phyloP scores from a whole-genome alignment of 2,329 filamentous ascomycete species.

The Pestalotiopsis sp. region DNA sequence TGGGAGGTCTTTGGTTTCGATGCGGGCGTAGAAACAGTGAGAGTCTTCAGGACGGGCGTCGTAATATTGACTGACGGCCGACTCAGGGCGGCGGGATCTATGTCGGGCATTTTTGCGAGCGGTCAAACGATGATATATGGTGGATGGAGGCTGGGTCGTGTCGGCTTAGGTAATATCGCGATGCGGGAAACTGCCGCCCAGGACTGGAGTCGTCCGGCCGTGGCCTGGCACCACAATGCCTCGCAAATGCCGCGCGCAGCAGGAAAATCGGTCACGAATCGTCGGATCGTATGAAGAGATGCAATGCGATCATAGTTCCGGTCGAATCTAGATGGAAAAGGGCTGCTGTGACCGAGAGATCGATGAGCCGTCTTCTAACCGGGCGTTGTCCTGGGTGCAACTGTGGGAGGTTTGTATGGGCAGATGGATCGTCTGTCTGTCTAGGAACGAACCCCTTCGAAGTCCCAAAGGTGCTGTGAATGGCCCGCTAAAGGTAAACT shows the following conservation, averaged over 20 bases:
- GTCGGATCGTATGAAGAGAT: conserved; percentile 38
- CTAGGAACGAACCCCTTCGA: neutral
- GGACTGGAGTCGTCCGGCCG: conserved; percentile 19
- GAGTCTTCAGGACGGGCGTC: conserved; percentile 63
- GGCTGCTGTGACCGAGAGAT: conserved; percentile 41
- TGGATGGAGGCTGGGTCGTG: conserved; percentile 1
- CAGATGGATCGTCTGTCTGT: neutral
- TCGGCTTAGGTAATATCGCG: conserved; percentile 18
- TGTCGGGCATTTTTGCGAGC: conserved; percentile 61
- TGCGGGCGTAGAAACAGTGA: conserved; percentile 54
- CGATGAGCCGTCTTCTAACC: conserved; percentile 39
- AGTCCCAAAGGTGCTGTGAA: neutral
- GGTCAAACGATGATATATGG: conserved; percentile 4
- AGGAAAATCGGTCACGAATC: conserved; percentile 44
- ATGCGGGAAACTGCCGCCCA: conserved; percentile 10
- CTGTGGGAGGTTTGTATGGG: neutral
- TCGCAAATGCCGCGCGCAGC: conserved; percentile 46
- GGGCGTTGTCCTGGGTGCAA: conserved; percentile 24
- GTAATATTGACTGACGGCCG: conserved; percentile 60
- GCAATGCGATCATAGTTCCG: conserved; percentile 44
- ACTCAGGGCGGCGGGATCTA: conserved; percentile 71
- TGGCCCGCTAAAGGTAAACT: no score
- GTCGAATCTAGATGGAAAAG: conserved; percentile 45
- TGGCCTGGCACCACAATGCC: conserved; percentile 46
- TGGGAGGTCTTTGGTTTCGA: conserved; percentile 63